These are phyloP conservation scores for Trichocladium antarcticum DNA, from an alignment of 495 filamentous ascomycete species.

Conservation along the genomic window DNA sequence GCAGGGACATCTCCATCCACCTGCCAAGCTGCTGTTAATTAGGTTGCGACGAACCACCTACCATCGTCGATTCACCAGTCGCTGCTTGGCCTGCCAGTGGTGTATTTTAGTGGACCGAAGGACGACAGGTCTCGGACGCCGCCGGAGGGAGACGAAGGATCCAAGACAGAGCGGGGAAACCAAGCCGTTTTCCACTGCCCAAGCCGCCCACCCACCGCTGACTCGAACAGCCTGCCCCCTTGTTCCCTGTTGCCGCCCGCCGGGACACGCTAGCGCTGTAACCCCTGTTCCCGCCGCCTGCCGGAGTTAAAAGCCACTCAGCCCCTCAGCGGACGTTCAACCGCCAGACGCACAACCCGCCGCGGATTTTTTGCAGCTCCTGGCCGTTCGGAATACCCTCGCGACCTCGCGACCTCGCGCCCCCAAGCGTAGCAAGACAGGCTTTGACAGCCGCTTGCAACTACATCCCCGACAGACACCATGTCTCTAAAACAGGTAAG, in stretches of 20 bases:
- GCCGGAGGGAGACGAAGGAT: neutral
- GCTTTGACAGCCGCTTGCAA: conserved; percentile 14
- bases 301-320: conserved; percentile 13
- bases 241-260: conserved; percentile 21
- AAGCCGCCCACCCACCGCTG: conserved; percentile 11
- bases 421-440: conserved; percentile 6
- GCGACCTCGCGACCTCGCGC: neutral
- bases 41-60: conserved; percentile 1
- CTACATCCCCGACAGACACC: conserved; percentile 19
- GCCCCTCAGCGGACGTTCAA: conserved; percentile 19
- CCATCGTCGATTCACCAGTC: conserved; percentile 12
- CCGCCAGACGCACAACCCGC: conserved; percentile 18
- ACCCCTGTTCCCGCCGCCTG: conserved; percentile 4
- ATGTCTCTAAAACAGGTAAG: conserved; percentile 70
- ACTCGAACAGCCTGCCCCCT: conserved; percentile 22
- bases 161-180: conserved; percentile 14
- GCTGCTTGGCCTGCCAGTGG: conserved; percentile 3
- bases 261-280: conserved; percentile 8
- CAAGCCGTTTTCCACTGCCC: conserved; percentile 11
- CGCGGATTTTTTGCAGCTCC: neutral
- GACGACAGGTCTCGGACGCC: neutral
- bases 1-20: conserved; percentile 12
- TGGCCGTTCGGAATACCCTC: neutral
- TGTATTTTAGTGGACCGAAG: conserved; percentile 8
- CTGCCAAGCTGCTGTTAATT: conserved; percentile 25